Conservation (phyloP, 345 rosid genomes). For the Gossypium rotundifolium region DNA sequence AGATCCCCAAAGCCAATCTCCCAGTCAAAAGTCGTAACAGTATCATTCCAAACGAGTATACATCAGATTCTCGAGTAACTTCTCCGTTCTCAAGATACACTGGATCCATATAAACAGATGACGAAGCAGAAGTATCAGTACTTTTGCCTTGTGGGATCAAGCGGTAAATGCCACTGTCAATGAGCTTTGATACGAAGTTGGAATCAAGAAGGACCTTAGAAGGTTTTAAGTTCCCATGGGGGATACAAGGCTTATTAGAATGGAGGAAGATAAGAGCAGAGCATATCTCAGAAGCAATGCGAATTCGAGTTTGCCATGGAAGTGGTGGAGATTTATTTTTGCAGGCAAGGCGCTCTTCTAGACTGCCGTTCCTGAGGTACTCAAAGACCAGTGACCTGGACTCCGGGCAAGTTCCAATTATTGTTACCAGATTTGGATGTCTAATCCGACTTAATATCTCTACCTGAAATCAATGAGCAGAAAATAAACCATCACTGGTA, state of each 20-base stretch:
- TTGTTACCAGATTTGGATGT: slow-evolving; percentile 77
- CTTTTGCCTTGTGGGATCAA: slow-evolving; percentile 36
- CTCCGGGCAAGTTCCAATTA: slow-evolving; percentile 78
- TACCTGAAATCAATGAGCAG: slow-evolving; percentile 37
- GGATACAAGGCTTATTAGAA: slow-evolving; percentile 62
- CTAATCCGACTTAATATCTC: slow-evolving; percentile 73
- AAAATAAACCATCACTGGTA: neutral
- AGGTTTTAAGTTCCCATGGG: slow-evolving; percentile 77
- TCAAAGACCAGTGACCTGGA: slow-evolving; percentile 75
- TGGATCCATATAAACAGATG: slow-evolving; percentile 46
- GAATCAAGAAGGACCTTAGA: slow-evolving; percentile 77
- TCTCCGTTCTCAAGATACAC: slow-evolving; percentile 43
- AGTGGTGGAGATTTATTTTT: slow-evolving; percentile 46
- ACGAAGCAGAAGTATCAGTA: neutral
- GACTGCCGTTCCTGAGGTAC: slow-evolving; percentile 65
- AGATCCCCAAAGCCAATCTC: slow-evolving; percentile 40
- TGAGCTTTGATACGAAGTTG: slow-evolving; percentile 57
- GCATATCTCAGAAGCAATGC: slow-evolving; percentile 71
- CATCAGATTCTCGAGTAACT: slow-evolving; percentile 56
- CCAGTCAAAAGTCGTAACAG: slow-evolving; percentile 71
- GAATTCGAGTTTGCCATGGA: slow-evolving; percentile 57
- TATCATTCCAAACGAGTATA: slow-evolving; percentile 71
- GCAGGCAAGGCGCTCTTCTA: slow-evolving; percentile 57
- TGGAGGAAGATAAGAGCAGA: slow-evolving; percentile 84
- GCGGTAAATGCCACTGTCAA: slow-evolving; percentile 56